Conservation (phyloP, 768 basidiomycete species). For the Hericium erinaceus region DNA sequence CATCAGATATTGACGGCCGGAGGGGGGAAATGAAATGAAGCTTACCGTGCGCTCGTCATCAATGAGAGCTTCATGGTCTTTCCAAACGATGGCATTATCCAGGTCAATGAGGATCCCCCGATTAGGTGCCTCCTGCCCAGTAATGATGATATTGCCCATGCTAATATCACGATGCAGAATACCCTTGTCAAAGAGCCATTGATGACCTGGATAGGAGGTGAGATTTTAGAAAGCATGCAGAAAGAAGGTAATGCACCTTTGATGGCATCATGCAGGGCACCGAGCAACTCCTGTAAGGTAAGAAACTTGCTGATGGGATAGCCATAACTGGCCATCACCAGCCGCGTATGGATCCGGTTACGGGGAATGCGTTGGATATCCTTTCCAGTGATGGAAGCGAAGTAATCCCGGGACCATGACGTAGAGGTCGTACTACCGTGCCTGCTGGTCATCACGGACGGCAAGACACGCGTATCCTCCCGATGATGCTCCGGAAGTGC, state of each 20-base stretch:
- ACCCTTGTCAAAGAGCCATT: neutral
- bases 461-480: no score
- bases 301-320: neutral
- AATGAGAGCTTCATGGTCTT: neutral
- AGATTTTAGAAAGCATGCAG: neutral
- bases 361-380: neutral
- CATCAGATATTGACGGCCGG: neutral
- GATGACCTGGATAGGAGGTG: neutral
- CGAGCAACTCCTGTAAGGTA: neutral
- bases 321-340: neutral
- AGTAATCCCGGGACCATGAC: no score
- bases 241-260: neutral
- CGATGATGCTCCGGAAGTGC: no score
- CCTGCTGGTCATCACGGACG: no score
- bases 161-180: conserved; percentile 6
- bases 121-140: neutral
- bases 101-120: neutral
- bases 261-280: neutral
- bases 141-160: neutral
- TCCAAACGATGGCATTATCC: neutral
- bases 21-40: neutral
- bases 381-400: no score
- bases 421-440: no score
- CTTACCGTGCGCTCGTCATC: neutral
- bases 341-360: neutral